A percentile compares a stretch with the other conserved stretches of the same genome.
Evolutionary conservation across 768 basidiomycete species (phyloP).

Genomic region (Mycena rosella): DNA sequence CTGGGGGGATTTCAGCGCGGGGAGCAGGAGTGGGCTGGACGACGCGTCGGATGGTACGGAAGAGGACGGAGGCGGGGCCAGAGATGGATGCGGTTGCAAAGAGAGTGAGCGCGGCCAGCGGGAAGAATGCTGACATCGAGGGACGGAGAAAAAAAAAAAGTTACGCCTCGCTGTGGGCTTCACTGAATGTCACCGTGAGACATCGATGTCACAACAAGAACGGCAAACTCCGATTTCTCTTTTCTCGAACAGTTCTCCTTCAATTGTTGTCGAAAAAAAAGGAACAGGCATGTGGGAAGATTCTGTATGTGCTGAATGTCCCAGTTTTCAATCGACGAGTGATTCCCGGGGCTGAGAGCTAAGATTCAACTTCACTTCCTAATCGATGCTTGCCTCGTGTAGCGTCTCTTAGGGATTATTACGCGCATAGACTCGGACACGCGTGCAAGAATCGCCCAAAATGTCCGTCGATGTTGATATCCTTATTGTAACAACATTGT

Average conservation of each 20-base stretch:
- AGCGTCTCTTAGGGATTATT: background rate
- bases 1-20: background rate
- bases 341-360: too few species aligned
- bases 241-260: background rate
- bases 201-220: background rate
- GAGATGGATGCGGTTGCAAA: constrained; percentile 29
- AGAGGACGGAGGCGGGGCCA: constrained; percentile 18
- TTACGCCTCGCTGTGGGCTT: background rate
- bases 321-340: too few species aligned
- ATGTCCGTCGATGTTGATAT: too few species aligned
- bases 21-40: constrained; percentile 5
- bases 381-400: background rate
- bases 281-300: background rate
- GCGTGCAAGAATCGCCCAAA: too few species aligned
- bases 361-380: background rate
- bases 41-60: constrained; percentile 34
- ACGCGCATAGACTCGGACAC: background rate
- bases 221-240: background rate
- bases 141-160: constrained; percentile 25
- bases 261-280: background rate
- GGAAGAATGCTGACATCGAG: constrained; percentile 24
- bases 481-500: too few species aligned
- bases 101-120: constrained; percentile 32
- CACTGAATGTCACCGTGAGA: constrained; percentile 8
- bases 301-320: too few species aligned